Conservation (phyloP, 495 filamentous ascomycete species). For the Talaromyces thailandensis region DNA sequence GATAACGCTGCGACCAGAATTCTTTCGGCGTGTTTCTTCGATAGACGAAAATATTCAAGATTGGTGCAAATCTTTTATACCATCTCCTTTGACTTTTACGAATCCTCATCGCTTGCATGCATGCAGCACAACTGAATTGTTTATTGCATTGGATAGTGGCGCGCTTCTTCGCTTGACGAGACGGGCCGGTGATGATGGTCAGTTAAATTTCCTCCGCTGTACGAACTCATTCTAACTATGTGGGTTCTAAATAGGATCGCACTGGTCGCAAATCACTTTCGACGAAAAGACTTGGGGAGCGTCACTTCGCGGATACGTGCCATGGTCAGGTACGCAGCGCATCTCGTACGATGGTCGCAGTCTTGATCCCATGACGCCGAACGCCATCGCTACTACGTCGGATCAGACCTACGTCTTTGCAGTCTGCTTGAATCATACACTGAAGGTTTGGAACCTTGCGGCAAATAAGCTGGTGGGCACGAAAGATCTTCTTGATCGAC, state of each 20-base stretch:
- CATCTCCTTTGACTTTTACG: constrained; percentile 66
- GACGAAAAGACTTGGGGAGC: constrained; percentile 71
- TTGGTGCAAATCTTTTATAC: constrained; percentile 65
- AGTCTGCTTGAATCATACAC: constrained; percentile 73
- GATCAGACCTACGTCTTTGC: constrained; percentile 69
- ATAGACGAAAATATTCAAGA: constrained; percentile 63
- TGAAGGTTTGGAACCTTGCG: constrained; percentile 77
- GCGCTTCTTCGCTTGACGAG: constrained; percentile 65
- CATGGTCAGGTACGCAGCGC: constrained; percentile 57
- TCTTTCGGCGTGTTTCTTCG: constrained; percentile 57
- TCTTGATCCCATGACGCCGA: constrained; percentile 55
- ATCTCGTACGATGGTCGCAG: constrained; percentile 55
- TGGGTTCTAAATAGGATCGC: constrained; percentile 32
- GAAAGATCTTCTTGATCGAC: constrained; percentile 58
- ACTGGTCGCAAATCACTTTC: constrained; percentile 72
- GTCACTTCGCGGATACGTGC: constrained; percentile 61
- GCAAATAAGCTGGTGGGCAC: constrained; percentile 63
- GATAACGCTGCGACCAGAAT: constrained; percentile 68
- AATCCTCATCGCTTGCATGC: constrained; percentile 74
- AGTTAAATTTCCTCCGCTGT: constrained; percentile 9
- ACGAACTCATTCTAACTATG: constrained; percentile 1
- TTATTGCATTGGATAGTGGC: constrained; percentile 78
- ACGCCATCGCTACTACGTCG: constrained; percentile 54
- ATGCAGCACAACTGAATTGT: constrained; percentile 58
- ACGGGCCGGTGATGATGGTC: constrained; percentile 58